phyloP scores from a whole-genome alignment of 768 basidiomycete genomes.

The Lanmaoa rubissima region DNA sequence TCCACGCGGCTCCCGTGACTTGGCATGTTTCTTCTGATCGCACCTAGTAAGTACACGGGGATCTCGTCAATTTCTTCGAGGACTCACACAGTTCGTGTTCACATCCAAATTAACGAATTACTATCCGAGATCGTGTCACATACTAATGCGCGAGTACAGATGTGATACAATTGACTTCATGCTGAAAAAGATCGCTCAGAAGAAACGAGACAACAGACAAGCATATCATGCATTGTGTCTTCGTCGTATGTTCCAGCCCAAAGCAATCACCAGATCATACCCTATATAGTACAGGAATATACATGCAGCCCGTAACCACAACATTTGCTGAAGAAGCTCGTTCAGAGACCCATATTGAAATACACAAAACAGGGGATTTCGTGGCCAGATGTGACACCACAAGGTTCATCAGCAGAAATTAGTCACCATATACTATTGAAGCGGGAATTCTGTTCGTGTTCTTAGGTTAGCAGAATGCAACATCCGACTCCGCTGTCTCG shows the following conservation, averaged over 20 bases:
- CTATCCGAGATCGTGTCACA: neutral
- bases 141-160: too few species aligned
- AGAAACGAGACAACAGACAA: neutral
- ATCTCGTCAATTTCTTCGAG: neutral
- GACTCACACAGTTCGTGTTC: neutral
- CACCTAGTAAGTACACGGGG: neutral
- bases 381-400: neutral
- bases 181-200: neutral
- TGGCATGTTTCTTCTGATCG: neutral
- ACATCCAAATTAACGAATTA: neutral
- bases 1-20: slow-evolving; percentile 9
- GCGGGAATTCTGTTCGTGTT: slow-evolving; percentile 16
- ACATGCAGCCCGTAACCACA: too few species aligned
- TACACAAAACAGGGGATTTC: neutral
- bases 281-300: too few species aligned
- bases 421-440: slow-evolving; percentile 21
- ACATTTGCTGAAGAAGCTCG: neutral
- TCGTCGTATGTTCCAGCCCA: neutral
- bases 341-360: neutral
- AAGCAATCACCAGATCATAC: neutral
- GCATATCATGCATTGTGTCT: neutral
- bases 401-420: neutral
- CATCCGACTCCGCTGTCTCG: neutral
- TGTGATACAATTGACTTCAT: neutral
- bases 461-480: neutral